Base-by-base conservation (phyloP, 495 filamentous ascomycete genomes). In the Daldinia concentrica region DNA sequence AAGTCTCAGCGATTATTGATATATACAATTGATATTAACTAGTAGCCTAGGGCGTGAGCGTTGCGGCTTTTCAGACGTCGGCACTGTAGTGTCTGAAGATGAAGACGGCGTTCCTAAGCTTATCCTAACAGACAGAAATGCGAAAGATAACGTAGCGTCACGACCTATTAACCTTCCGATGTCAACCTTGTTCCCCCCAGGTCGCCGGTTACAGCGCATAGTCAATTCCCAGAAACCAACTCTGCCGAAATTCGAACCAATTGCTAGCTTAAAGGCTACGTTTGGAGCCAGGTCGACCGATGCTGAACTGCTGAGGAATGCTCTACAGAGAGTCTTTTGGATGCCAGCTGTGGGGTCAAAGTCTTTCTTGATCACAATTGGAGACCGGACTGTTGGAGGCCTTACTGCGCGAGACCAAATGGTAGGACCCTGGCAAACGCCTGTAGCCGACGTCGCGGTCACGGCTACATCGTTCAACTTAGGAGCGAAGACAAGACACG, bases 341-440 rank as follows among this genome's bases (percentile, higher is more conserved):
- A 85, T 99, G 54, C 95, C 95, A 11, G 85, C 93, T 24, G 95
- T 98, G 22, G 95, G 93, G 8, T 97, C 94, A 15, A 98, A 98
- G 81, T 93, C 91, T 7, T 99, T 98, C 84, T 85, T 99, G 12
- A 98, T 99, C 74, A 98, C 95, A 2, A 99, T 98, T 74, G 93
- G 91, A 39, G 95, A 98, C 74, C 88, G 96, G 37, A 92, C 91
- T 45, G 95, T 98, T 45, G 93, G 93, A 63, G 95, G 95, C 52
- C 87, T 98, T 36, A 93, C 92, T 26, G 89, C 91, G 19, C 87
- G 93, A 68, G 95, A 98, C 78, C 95, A 98, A 77, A 95, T 98
- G 90, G 94, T 97, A 69, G 95, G 95, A 8, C 92, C 90, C 32
- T 98, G 94, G 93, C 95, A 99, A 77, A 91, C 90, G n/a, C 95